Evolutionary conservation across 2,329 filamentous ascomycete species (phyloP).

Genomic region (Phaeophleospora eucalypticola): DNA sequence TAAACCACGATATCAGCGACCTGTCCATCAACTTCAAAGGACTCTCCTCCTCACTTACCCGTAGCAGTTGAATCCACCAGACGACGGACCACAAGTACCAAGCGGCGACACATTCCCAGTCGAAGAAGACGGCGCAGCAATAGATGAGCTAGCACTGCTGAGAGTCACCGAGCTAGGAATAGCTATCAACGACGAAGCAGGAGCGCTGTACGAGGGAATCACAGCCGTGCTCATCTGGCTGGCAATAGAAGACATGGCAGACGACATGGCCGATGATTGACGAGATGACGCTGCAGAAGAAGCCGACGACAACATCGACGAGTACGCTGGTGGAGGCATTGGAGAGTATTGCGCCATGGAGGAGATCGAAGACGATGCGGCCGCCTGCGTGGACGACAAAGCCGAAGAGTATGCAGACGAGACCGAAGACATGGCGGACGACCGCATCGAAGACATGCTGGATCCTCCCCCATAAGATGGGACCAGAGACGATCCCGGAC

Average conservation of each 20-base stretch:
- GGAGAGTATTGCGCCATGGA: background rate
- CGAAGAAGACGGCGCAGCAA: too few relatives aligned
- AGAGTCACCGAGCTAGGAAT: too few relatives aligned
- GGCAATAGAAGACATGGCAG: too few relatives aligned
- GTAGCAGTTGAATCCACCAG: conserved; percentile 5
- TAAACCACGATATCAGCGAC: background rate
- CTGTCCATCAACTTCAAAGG: too few relatives aligned
- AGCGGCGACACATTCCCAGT: conserved; percentile 2
- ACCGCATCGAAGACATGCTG: too few relatives aligned
- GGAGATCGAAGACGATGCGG: background rate
- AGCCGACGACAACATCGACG: background rate
- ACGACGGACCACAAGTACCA: conserved; percentile 8
- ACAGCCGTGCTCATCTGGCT: too few relatives aligned
- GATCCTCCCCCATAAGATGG: background rate
- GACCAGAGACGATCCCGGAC: conserved; percentile 3
- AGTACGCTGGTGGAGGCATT: background rate
- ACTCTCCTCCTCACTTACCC: too few relatives aligned
- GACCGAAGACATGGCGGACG: too few relatives aligned
- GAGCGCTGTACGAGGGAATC: too few relatives aligned
- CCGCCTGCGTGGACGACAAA: background rate
- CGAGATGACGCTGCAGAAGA: background rate
- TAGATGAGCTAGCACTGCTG: background rate
- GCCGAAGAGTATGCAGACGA: too few relatives aligned
- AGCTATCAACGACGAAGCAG: too few relatives aligned
- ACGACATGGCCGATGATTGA: too few relatives aligned